Evolutionary conservation across 441 rosid species (phyloP).

Genomic region (Cnidoscolus chayamansa): DNA sequence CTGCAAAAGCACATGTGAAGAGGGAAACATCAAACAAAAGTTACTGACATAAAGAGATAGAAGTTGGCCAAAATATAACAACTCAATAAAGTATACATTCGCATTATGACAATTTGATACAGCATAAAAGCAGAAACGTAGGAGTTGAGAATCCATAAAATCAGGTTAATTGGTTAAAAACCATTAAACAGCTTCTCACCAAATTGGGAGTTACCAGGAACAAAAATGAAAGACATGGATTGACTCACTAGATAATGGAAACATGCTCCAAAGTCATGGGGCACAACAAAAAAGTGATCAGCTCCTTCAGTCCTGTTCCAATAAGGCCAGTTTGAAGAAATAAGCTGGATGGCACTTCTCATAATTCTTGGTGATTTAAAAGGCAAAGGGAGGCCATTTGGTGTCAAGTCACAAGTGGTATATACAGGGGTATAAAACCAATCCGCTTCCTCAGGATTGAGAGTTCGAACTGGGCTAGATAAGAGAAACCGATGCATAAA

Average conservation of each 20-base stretch:
- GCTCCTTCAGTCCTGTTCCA: constrained; percentile 85
- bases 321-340: constrained; percentile 73
- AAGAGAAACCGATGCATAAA: constrained; percentile 85
- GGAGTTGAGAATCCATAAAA: neutral
- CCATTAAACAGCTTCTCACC: neutral
- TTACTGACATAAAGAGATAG: neutral
- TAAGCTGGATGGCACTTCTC: constrained; percentile 82
- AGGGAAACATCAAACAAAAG: constrained; percentile 16
- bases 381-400: constrained; percentile 84
- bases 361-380: constrained; percentile 92
- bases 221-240: neutral
- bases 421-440: constrained; percentile 92
- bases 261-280: constrained; percentile 96
- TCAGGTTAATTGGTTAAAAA: constrained; percentile 14
- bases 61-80: constrained; percentile 10
- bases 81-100: neutral
- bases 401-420: constrained; percentile 86
- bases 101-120: constrained; percentile 9
- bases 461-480: constrained; percentile 80
- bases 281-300: constrained; percentile 89
- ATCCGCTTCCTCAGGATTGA: constrained; percentile 81
- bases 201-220: neutral
- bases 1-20: constrained; percentile 33
- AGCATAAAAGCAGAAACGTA: neutral
- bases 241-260: constrained; percentile 72